phyloP scores from a whole-genome alignment of 305 asterid genomes.

The Ilex paraguariensis region DNA sequence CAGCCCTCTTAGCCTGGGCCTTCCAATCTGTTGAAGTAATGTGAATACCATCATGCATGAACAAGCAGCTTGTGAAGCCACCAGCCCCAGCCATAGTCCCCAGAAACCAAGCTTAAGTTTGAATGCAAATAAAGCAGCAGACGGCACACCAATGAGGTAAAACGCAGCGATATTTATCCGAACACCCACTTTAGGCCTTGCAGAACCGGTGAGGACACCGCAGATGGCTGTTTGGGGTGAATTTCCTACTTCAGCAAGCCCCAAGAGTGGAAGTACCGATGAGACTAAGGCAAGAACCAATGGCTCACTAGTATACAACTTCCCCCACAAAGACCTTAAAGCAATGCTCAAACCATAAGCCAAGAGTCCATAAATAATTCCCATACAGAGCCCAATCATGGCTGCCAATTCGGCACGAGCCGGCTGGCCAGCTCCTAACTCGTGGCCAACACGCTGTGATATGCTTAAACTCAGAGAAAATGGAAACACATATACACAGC shows the following conservation, averaged over 20 bases:
- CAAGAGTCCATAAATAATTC: conserved; percentile 36
- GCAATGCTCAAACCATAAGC: conserved; percentile 46
- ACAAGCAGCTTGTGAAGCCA: conserved; percentile 65
- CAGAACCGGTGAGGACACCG: conserved; percentile 76
- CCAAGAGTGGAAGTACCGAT: conserved; percentile 55
- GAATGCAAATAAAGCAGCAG: conserved; percentile 52
- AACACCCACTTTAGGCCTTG: conserved; percentile 64
- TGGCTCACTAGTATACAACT: conserved; percentile 47
- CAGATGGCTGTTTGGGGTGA: conserved; percentile 80
- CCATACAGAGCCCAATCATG: conserved; percentile 34
- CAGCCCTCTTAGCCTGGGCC: conserved; percentile 68
- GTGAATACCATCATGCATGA: conserved; percentile 48
- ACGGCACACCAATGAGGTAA: conserved; percentile 73
- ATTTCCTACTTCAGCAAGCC: conserved; percentile 74
- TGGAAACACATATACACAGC: conserved; percentile 57
- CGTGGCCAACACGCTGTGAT: conserved; percentile 79
- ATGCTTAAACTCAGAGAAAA: conserved; percentile 59
- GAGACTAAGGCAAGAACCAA: conserved; percentile 45
- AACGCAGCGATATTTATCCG: conserved; percentile 73
- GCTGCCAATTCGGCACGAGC: conserved; percentile 52
- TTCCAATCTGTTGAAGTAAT: conserved; percentile 64
- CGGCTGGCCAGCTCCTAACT: conserved; percentile 63
- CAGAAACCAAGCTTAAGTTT: conserved; percentile 46
- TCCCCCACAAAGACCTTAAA: conserved; percentile 50
- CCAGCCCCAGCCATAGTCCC: conserved; percentile 78